phyloP scores from a whole-genome alignment of 148 eudicot genomes.

The Pouteria glomerata region DNA sequence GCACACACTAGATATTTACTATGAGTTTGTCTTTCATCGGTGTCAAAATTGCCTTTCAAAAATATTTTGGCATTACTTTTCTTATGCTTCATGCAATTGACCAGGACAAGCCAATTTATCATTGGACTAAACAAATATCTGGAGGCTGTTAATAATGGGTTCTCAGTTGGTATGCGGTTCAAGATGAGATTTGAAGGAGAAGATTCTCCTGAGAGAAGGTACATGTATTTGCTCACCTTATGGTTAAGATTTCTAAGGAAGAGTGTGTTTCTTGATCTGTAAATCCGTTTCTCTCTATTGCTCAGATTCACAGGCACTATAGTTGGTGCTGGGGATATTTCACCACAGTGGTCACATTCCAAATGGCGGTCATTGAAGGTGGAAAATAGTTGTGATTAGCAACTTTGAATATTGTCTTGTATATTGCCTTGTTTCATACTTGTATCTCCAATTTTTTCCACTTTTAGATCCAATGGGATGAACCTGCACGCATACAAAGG shows the following conservation, averaged over 20 bases:
- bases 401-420: not conserved
- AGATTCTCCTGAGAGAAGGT: slow-evolving; percentile 87
- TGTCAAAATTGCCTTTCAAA: not conserved
- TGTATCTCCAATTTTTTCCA: not conserved
- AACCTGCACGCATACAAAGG: slow-evolving; percentile 54
- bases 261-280: not conserved
- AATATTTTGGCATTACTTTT: not conserved
- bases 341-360: slow-evolving; percentile 64
- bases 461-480: slow-evolving; percentile 89
- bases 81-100: not conserved
- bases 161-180: slow-evolving; percentile 74
- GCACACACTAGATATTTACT: not conserved
- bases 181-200: slow-evolving; percentile 89
- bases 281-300: not conserved
- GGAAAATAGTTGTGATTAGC: slow-evolving; percentile 13
- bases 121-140: slow-evolving; percentile 68
- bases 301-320: slow-evolving; percentile 80
- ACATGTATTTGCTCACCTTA: not conserved
- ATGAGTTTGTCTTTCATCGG: not conserved
- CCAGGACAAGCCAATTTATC: slow-evolving; percentile 83
- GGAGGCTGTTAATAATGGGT: slow-evolving; percentile 48
- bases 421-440: slow-evolving; percentile 12
- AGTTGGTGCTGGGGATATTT: slow-evolving; percentile 58
- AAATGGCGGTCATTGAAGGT: slow-evolving; percentile 90
- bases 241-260: not conserved